Evolutionary conservation across 345 rosid species (phyloP).

Genomic region (Hypericum perforatum): DNA sequence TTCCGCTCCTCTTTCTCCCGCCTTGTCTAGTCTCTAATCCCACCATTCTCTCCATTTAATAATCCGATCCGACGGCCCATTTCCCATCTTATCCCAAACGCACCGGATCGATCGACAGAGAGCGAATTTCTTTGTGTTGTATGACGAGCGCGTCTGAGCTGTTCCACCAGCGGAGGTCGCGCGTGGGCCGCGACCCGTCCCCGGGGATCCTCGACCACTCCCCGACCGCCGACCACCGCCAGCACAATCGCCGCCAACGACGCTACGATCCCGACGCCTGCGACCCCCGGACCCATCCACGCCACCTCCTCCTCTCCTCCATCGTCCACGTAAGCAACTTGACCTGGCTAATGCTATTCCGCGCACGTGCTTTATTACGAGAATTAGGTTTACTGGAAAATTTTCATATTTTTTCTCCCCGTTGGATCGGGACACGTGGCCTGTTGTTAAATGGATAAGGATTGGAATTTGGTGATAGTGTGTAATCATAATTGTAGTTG

Average conservation of each 20-base stretch:
- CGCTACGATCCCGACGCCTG: slow-evolving; percentile 49
- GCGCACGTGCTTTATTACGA: not conserved
- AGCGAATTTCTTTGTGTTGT: slow-evolving; percentile 18
- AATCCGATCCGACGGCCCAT: too few species aligned
- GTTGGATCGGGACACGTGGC: too few species aligned
- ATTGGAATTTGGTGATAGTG: too few species aligned
- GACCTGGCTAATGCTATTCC: not conserved
- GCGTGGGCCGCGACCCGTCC: slow-evolving; percentile 47
- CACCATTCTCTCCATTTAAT: too few species aligned
- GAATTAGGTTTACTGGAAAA: not conserved
- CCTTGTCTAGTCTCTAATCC: too few species aligned
- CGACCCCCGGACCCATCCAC: slow-evolving; percentile 51
- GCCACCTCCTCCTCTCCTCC: slow-evolving; percentile 30
- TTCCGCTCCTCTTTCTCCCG: too few species aligned
- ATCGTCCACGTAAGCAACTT: slow-evolving; percentile 31
- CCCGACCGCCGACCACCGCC: slow-evolving; percentile 29
- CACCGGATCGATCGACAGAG: too few species aligned
- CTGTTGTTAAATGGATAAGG: too few species aligned
- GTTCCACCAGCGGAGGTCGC: slow-evolving; percentile 71
- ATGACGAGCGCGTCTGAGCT: slow-evolving; percentile 95
- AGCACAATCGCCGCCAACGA: slow-evolving; percentile 26
- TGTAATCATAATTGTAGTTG: too few species aligned
- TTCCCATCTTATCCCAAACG: too few species aligned
- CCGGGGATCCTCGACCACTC: slow-evolving; percentile 23
- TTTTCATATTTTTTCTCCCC: too few species aligned